Evolutionary conservation across 345 rosid genomes (phyloP), one percentile per base, ranked within the genome.

Genomic region (Acer negundo): DNA sequence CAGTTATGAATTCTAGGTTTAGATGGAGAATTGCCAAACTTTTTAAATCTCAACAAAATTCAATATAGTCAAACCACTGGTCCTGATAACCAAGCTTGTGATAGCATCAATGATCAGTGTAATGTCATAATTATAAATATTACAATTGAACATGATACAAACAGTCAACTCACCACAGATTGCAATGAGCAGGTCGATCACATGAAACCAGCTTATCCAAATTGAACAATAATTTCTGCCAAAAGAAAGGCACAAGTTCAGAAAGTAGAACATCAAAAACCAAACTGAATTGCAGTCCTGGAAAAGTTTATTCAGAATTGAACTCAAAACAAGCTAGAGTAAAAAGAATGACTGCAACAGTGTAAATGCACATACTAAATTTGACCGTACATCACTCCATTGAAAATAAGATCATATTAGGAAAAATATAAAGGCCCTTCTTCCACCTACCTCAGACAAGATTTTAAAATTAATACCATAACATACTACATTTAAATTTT

Each of bases 161-260:
- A 70, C 38, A 67, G 55, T 40, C 46, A 62, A 66, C 97, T 83
- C 77, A 96, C 98, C 99, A 96, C 61, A 92, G 83, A 78, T 35
- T 78, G 78, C 87, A 79, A 80, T 88, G 84, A 22, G 95, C 86
- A 67, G 99, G 99, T 78, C 75, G 90, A 79, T 86, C 89, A 75
- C 95, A 94, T n/a, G 90, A 80, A 79, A 96, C 88, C 82, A 88
- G 69, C 72, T 83, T 88, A 86, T 96, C 99, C 95, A 94, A 77
- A 85, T 89, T 90, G 86, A 78, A 87, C 70, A 94, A 80, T 73
- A 96, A 79, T 84, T 87, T 89, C 97, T 96, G 91, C 77, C 83
- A 53, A 64, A 81, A 77, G 74, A 49, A 49, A 31, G 26, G 28
- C 63, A 63, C 26, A 22, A 20, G 68, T 20, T 15, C 67, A 69